A percentile compares a stretch with the other conserved stretches of the same genome.
Conservation (phyloP, 2,329 filamentous ascomycete species). For the Penicillium sp. region DNA sequence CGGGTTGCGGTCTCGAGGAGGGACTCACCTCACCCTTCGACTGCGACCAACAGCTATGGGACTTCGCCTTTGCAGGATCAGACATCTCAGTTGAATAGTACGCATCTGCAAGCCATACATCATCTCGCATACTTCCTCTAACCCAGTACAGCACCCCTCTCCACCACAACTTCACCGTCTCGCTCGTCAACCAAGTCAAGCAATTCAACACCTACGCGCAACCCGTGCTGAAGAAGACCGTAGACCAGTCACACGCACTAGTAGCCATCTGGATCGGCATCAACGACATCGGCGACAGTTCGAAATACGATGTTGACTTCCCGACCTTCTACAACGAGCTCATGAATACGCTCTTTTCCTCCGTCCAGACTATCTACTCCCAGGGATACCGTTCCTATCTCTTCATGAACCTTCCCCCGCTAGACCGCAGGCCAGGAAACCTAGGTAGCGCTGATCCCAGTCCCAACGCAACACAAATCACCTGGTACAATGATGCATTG, state of each 20-base stretch:
- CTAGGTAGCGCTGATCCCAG: constrained; percentile 26
- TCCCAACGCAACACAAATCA: constrained; percentile 43
- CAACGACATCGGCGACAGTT: constrained; percentile 49
- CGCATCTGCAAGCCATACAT: constrained; percentile 9
- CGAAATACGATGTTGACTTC: constrained; percentile 39
- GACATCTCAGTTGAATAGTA: constrained; percentile 42
- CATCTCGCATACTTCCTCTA: background rate
- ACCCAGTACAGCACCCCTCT: constrained; percentile 35
- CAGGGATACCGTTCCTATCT: constrained; percentile 42
- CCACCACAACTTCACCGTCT: constrained; percentile 46
- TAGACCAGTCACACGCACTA: no score
- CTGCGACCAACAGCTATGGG: constrained; percentile 46
- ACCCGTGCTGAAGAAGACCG: no score
- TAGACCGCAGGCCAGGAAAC: constrained; percentile 41
- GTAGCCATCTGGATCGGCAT: constrained; percentile 50
- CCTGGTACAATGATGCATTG: constrained; percentile 39
- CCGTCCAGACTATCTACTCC: constrained; percentile 35
- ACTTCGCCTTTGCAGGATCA: constrained; percentile 50
- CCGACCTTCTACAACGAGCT: constrained; percentile 40
- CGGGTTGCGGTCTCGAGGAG: constrained; percentile 40
- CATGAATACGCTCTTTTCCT: constrained; percentile 35
- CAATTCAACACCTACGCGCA: no score
- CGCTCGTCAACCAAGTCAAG: constrained; percentile 44
- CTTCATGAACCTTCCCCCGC: constrained; percentile 46
- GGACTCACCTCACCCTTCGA: constrained; percentile 38